These are phyloP conservation scores for Tritrichomonas foetus DNA, from an alignment of 208 protist species.

Conservation along the genomic window DNA sequence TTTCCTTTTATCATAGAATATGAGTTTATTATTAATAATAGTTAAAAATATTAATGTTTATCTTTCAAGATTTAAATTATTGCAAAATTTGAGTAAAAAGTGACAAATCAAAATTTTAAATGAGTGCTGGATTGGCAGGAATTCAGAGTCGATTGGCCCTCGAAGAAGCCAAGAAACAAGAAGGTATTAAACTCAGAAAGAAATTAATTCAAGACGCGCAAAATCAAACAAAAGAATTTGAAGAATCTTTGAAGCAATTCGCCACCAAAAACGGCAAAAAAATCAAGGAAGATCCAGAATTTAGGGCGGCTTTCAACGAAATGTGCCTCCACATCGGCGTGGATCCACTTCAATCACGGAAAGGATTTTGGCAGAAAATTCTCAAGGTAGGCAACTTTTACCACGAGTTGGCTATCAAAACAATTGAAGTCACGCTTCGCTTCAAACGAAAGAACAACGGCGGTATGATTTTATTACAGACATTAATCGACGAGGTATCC, in stretches of 20 bases:
- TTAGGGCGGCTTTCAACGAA: conserved; percentile 54
- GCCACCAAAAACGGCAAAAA: conserved; percentile 49
- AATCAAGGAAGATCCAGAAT: conserved; percentile 56
- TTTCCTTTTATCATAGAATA: no score
- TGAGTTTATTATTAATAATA: no score
- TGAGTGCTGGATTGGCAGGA: no score
- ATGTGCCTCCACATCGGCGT: conserved; percentile 58
- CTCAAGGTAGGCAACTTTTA: conserved; percentile 65
- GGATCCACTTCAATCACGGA: conserved; percentile 57
- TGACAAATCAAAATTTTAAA: no score
- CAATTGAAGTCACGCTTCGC: conserved; percentile 53
- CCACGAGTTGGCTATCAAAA: conserved; percentile 60
- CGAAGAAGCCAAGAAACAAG: neutral
- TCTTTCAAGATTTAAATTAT: no score
- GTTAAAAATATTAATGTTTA: no score
- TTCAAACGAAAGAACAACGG: conserved; percentile 48
- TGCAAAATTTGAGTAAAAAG: no score
- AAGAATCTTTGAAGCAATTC: conserved; percentile 55
- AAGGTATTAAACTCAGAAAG: neutral
- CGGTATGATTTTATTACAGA: conserved; percentile 44
- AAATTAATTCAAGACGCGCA: neutral
- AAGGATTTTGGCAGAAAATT: conserved; percentile 60
- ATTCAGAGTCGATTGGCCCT: no score
- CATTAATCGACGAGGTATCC: neutral
- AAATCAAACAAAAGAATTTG: conserved; percentile 47